Evolutionary conservation across 345 rosid species (phyloP), one percentile per base, ranked within the genome.

Genomic region (Pistacia atlantica): DNA sequence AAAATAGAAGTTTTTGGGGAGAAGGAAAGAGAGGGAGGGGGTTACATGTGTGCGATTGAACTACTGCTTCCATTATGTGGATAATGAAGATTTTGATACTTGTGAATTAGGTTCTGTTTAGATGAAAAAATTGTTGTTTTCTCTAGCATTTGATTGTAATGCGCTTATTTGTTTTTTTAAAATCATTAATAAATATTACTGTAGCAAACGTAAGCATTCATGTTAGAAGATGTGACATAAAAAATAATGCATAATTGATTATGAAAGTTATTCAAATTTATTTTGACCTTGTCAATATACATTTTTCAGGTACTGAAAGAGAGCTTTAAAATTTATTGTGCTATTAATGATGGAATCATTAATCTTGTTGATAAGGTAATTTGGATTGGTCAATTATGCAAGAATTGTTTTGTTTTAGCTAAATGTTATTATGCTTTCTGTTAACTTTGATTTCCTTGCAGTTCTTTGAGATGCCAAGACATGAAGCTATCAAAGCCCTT

Each of bases 261-360:
- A 13, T 45, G 55, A 75, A 67, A 2, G 61, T 56, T 25, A 37
- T 49, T 49, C 60, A n/a, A 42, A 18, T 20, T 28, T 13, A 52
- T 62, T 49, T 54, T 80, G 56, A 80, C 52, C 17, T 80, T 57
- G 5, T 64, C 52, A 58, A 14, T 56, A 13, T 83, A 67, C 65
- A 68, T 69, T 81, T 78, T 87, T 72, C 89, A 97, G 99, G 99
- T 94, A 59, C 79, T 97, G 85, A 97, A 92, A 79, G 99, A 97
- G 95, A 97, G 98, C 80, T 97, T 97, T 79, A 97, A 97, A 90
- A 85, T 97, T 67, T 97, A 94, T 71, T 97, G 98, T 80, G 90
- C 97, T 80, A 83, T 97, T 71, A 97, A 91, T 85, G 99, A 94
- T 76, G 99, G 99, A 83, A 97, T 96, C 73, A 96, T 97, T 89